A percentile compares a stretch with the other conserved stretches of the same genome.
These are phyloP conservation scores for Mycotypha africana DNA, from an alignment of 371 early-diverging fungal genomes.

Conservation along the genomic window DNA sequence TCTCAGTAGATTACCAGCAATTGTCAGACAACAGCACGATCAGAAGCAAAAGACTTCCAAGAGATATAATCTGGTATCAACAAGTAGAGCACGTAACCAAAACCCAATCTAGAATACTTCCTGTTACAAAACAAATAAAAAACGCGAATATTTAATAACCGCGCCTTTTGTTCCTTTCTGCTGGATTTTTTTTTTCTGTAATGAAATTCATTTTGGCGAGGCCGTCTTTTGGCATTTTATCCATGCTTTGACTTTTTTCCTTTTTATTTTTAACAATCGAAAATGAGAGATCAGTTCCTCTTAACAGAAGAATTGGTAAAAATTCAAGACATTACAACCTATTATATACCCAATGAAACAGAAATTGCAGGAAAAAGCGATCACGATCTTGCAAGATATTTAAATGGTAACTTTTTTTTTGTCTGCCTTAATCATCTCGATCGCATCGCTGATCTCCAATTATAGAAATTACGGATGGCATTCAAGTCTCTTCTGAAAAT, in stretches of 20 bases:
- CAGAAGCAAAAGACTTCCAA: slow-evolving; percentile 5
- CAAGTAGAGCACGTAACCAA: slow-evolving; percentile 15
- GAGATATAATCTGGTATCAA: slow-evolving; percentile 12
- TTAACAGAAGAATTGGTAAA: slow-evolving; percentile 71
- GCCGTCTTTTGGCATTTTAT: too few relatives aligned
- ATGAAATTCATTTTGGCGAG: too few relatives aligned
- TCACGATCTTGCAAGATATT: slow-evolving; percentile 42
- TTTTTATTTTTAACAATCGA: too few relatives aligned
- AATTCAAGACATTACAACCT: slow-evolving; percentile 59
- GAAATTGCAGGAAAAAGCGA: slow-evolving; percentile 53
- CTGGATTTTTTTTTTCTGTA: too few relatives aligned
- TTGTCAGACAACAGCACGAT: slow-evolving; percentile 9
- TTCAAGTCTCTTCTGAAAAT: slow-evolving; percentile 55
- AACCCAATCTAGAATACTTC: slow-evolving; percentile 11
- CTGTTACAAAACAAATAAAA: too few relatives aligned
- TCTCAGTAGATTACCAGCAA: slow-evolving; percentile 12
- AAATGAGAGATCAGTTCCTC: slow-evolving; percentile 32
- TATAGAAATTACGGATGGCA: slow-evolving; percentile 55
- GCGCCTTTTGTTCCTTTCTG: too few relatives aligned
- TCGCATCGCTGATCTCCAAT: too few relatives aligned
- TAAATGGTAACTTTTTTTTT: slow-evolving; percentile 35
- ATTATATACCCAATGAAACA: slow-evolving; percentile 53
- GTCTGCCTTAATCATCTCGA: too few relatives aligned
- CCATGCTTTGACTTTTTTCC: too few relatives aligned
- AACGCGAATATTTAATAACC: too few relatives aligned